Evolutionary conservation across 1,284 basidiomycete species (phyloP), one percentile per base, ranked within the genome.

Genomic region (Ganoderma lucidum): DNA sequence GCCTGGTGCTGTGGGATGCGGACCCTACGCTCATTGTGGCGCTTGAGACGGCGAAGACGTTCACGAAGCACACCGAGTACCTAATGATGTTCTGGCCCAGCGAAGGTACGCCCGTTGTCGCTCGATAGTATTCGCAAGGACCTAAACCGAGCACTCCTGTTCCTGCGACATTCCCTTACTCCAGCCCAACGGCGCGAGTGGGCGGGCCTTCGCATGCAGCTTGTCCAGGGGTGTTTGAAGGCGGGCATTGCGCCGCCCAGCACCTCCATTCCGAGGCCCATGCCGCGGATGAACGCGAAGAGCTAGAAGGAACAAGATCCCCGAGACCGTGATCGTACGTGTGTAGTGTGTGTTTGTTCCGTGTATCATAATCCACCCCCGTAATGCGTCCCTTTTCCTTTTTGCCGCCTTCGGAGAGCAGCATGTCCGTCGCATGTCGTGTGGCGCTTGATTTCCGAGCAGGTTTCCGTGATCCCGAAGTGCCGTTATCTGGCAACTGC

Each of bases 81-180:
- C 82, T 93, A 63, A 86, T 85, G 65, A 81, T 83, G 10, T 78
- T 92, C 55, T 93, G 90, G 89, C 92, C 92, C 0, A 92, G 89
- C 75, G 73, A 80, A 65, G 85, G 90, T 91, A 73, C 71, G 85
- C 75, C 6, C 37, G 35, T 35, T 3, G 48, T 30, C 23, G 30
- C 1, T 19, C 19, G 2, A 45, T 41, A 23, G 6, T 5, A 5
- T 17, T 8, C 15, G n/a, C 17, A 32, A 9, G n/a, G 4, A 35
- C 5, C 19, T 9, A 28, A 15, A 51, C 10, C 45, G 30, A 41
- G 9, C 14, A 5, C n/a, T 35, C 35, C 35, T 14, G 10, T 23
- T 53, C 17, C 19, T 12, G 37, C 19, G 3, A 19, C 23, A 53
- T 30, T 56, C 19, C 19, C 23, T 19, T 35, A 8, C 19, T 39